These are phyloP conservation scores for Phtheirospermum japonicum DNA, from an alignment of 257 asterid genomes.

Conservation along the genomic window DNA sequence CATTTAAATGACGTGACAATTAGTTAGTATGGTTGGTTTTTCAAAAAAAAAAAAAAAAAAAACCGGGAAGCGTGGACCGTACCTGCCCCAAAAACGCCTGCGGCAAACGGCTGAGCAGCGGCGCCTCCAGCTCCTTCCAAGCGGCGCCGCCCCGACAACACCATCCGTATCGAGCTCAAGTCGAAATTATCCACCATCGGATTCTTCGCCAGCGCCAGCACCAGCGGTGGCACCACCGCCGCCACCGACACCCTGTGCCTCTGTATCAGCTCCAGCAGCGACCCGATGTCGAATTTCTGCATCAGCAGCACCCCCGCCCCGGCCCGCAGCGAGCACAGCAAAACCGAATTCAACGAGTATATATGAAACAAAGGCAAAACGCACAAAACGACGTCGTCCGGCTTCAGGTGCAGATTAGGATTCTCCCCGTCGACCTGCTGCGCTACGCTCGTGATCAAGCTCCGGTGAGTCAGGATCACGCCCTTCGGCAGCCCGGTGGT, in stretches of 20 bases:
- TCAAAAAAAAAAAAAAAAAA: not conserved
- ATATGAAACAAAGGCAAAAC: constrained; percentile 78
- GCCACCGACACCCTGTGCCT: constrained; percentile 65
- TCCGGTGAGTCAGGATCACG: constrained; percentile 68
- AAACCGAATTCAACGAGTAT: constrained; percentile 58
- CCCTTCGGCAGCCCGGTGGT: constrained; percentile 85
- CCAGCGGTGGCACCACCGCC: constrained; percentile 84
- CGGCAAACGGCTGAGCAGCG: constrained; percentile 61
- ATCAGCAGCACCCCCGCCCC: constrained; percentile 62
- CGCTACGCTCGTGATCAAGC: constrained; percentile 67
- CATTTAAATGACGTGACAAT: constrained; percentile 38
- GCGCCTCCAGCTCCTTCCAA: constrained; percentile 73
- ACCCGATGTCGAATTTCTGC: constrained; percentile 69
- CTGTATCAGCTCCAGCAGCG: constrained; percentile 63
- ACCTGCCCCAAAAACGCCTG: constrained; percentile 91
- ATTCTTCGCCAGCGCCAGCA: constrained; percentile 70
- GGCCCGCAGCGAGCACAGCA: constrained; percentile 60
- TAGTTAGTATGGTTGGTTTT: constrained; percentile 1
- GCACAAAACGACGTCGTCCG: constrained; percentile 61
- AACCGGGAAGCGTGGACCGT: constrained; percentile 7
- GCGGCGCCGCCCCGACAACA: constrained; percentile 84
- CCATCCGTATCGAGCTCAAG: constrained; percentile 62
- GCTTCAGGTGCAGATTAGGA: constrained; percentile 55
- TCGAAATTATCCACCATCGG: constrained; percentile 65
- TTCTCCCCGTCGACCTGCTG: constrained; percentile 86